Base-by-base conservation (phyloP, 345 rosid genomes). In the Murraya paniculata region DNA sequence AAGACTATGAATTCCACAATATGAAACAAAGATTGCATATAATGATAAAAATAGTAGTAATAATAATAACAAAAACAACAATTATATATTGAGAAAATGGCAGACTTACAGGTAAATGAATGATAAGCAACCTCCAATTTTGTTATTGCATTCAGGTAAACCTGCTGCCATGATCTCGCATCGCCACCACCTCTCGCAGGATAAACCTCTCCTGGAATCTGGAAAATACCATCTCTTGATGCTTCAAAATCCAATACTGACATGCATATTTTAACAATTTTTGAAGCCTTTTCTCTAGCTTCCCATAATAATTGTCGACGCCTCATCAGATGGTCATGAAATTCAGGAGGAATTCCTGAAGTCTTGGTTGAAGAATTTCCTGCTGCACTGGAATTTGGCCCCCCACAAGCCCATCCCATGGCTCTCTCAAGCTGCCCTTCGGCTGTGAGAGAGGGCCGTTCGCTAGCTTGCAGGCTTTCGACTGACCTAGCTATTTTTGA, bases 391-490 rank as follows among this genome's bases (percentile, higher is more conserved):
- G 96, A 87, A 78, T 85, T 88, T 82, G 93, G 85, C 55, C 93
- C 97, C 72, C 97, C 97, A 64, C 98, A 94, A 81, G 98, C 97
- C 98, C 97, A 94, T 67, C 90, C 91, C 97, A 94, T 91, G 77
- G 98, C 96, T 84, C 98, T 90, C 87, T 92, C 98, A 39, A 94
- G 91, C 85, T 94, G 93, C 75, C 93, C 96, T 88, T 92, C 96
- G 25, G 96, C 97, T 35, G 87, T 80, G 57, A 86, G 48, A 81
- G 96, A 92, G 82, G 82, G 88, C 78, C 86, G 84, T 76, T 92
- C 97, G 70, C 93, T 87, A 73, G 88, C 84, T 85, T 94, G 94
- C 84, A 94, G 89, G 81, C 85, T 79, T 75, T 92, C 98, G 79
- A 91, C 77, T 22, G 93, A 87, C 81, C 81, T 86, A 80, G 88